Evolutionary conservation across 371 early-diverging fungal species (phyloP), one percentile per base, ranked within the genome.

Genomic region (Mucor circinelloides): DNA sequence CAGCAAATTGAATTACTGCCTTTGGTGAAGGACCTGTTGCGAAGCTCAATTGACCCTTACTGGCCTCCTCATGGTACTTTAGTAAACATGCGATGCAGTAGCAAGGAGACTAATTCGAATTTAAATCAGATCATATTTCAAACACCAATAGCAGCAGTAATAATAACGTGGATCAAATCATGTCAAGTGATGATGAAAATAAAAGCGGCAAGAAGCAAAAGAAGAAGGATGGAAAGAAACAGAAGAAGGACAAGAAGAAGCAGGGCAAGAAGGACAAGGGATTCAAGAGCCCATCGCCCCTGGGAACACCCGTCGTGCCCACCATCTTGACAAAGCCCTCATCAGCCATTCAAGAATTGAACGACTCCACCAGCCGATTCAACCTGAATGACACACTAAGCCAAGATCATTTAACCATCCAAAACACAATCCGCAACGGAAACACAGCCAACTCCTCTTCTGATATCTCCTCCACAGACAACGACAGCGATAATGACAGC

Each of bases 11-110:
- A 64, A 67, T 42, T 78, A 19, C 52, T 78, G 12, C 78, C 75
- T 12, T 60, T 78, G 25, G 78, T 78, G 3, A 72, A 71, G 32
- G 78, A 73, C 50, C 64, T 74, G 8, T 52, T 76, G 38, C 69
- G 73, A 63, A 64, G 63, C 17, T 71, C 72, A 30, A 55, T 75
- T 34, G 42, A 58, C 56, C 67, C 67, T 12, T 13, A 58, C 25
- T n/a, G 48, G 40, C 27, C 38, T 42, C 58, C 17, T 19, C 25
- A n/a, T 19, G 27, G 46, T 27, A 28, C 19, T 6, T 19, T 15
- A 19, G 19, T 44, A 44, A 44, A 44, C 44, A n/a, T n/a, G 17
- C 44, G 19, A n/a, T 8, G 2, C 7, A 19, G 0, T 13, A 19
- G 44, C 8, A 44, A 44, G 19, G 19, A 44, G n/a, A 44, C 44